Percentiles rank a stretch among this genome's conserved stretches.
phyloP scores from a whole-genome alignment of 1,284 basidiomycete species.

The Trametes sp. region DNA sequence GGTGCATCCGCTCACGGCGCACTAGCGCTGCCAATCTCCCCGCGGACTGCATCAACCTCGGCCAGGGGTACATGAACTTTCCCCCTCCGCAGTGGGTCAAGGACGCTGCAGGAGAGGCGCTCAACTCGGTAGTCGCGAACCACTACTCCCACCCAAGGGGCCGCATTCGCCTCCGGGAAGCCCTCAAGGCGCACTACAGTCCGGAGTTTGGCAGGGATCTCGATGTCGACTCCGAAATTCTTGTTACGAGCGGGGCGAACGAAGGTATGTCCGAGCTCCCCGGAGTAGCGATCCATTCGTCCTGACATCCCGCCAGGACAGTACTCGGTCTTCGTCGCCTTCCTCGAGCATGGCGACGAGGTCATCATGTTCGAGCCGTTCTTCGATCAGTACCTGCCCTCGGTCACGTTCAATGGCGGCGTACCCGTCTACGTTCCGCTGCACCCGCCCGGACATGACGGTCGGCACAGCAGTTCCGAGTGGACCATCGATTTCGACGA shows the following conservation, averaged over 20 bases:
- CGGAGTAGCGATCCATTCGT: background rate
- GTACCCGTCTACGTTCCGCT: constrained; percentile 95
- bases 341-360: constrained; percentile 91
- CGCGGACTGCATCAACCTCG: constrained; percentile 88
- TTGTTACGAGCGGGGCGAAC: constrained; percentile 96
- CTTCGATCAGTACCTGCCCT: constrained; percentile 96
- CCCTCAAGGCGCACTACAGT: constrained; percentile 83
- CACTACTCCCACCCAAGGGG: constrained; percentile 95
- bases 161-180: constrained; percentile 84
- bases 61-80: constrained; percentile 96
- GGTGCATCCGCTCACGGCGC: constrained; percentile 23
- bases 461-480: constrained; percentile 74
- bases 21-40: constrained; percentile 85
- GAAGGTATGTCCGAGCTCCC: constrained; percentile 66
- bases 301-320: constrained; percentile 62
- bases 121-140: constrained; percentile 74
- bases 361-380: constrained; percentile 99
- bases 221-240: constrained; percentile 87
- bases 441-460: constrained; percentile 75
- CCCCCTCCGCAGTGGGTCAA: constrained; percentile 86
- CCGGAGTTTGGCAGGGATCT: constrained; percentile 77
- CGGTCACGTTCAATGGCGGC: constrained; percentile 92
- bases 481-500: constrained; percentile 91
- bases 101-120: constrained; percentile 76
- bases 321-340: constrained; percentile 90